Evolutionary conservation across 202 grass and related monocot species (phyloP), one percentile per base, ranked within the genome.

Genomic region (Hordeum pubiflorum): DNA sequence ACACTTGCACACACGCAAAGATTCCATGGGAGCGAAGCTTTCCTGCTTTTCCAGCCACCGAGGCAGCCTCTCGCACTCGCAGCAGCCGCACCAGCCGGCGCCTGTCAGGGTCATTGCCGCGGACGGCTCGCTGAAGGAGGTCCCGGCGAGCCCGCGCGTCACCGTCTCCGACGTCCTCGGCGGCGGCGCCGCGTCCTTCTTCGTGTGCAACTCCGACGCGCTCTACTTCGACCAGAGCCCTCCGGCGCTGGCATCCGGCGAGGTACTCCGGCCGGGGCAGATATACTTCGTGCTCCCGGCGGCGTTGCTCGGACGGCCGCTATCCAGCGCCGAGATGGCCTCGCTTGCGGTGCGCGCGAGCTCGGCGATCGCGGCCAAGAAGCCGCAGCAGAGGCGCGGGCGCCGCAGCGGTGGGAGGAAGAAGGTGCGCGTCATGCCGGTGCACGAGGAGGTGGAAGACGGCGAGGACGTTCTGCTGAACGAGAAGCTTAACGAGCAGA

Each of bases 151-250:
- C 22, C 5, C 44, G 10, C 27, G 60, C 20, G 63, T 55, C 21
- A 29, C 75, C 3, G 88, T 72, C 20, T 46, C 76, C 26, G 74
- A 83, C 50, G 77, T 77, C 10, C 82, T 91, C 33, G 60, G 77
- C 12, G 23, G 9, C 7, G 15, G 33, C 20, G 63, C 20, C 14
- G 13, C 29, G 6, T 10, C 80, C 6, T 73, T 67, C 81, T 89
- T 97, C 86, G 5, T 93, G 9, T 93, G 93, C 86, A 89, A 66
- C 75, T 91, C 93, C 39, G 90, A 91, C 75, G 80, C 70, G 57
- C 87, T 94, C 50, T 89, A 87, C 85, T 94, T 85, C 71, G 52
- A 87, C 62, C 57, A 83, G 20, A 8, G 56, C 61, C 79, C 88
- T 39, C 75, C 78, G 18, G 78, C 80, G 13, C 78, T 94, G 44